Evolutionary conservation across 768 basidiomycete genomes (phyloP).

Genomic region (Pleurotus platypus): DNA sequence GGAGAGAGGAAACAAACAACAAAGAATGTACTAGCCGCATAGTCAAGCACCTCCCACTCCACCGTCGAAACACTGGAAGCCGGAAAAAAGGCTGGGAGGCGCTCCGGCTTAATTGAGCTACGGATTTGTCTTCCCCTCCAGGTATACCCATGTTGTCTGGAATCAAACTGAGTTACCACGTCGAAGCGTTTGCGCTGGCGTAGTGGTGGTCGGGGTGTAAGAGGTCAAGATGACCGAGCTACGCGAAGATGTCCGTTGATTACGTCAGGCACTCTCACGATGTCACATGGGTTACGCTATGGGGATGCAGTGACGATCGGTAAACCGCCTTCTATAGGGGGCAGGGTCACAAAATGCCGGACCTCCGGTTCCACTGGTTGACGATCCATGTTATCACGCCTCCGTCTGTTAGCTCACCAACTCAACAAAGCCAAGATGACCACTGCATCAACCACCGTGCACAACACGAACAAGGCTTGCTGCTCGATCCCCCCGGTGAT

Average conservation of each 20-base stretch:
- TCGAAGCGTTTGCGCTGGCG: slow-evolving; percentile 17
- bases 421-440: slow-evolving; percentile 31
- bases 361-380: too few relatives aligned
- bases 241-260: neutral
- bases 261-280: neutral
- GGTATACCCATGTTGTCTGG: slow-evolving; percentile 50
- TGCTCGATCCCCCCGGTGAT: slow-evolving; percentile 54
- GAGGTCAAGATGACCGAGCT: slow-evolving; percentile 10
- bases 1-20: neutral
- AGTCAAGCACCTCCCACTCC: slow-evolving; percentile 69
- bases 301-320: too few relatives aligned
- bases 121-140: slow-evolving; percentile 39
- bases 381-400: slow-evolving; percentile 22
- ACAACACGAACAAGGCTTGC: slow-evolving; percentile 44
- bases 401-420: slow-evolving; percentile 37
- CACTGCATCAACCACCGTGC: slow-evolving; percentile 20
- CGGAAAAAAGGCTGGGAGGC: slow-evolving; percentile 33
- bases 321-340: too few relatives aligned
- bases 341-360: too few relatives aligned
- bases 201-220: slow-evolving; percentile 37
- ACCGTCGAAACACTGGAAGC: slow-evolving; percentile 31
- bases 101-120: slow-evolving; percentile 82
- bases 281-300: neutral
- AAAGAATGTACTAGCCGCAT: slow-evolving; percentile 58
- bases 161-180: slow-evolving; percentile 57